Evolutionary conservation across 2,329 filamentous ascomycete genomes (phyloP).

Genomic region (Aspergillus carbonarius): DNA sequence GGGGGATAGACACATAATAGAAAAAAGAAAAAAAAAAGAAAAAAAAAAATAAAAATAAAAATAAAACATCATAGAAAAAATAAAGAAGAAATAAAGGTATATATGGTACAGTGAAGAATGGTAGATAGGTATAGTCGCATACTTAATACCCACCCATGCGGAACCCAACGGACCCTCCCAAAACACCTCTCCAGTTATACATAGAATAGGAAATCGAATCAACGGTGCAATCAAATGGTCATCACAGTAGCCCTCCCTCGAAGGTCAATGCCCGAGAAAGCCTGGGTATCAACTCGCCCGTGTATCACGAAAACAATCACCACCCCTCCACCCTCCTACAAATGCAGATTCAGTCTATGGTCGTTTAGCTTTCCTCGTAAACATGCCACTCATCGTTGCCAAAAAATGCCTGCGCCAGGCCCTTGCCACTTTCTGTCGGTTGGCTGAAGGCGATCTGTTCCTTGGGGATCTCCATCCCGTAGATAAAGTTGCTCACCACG

Average conservation of each 20-base stretch:
- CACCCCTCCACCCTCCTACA: not conserved
- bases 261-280: conserved; percentile 18
- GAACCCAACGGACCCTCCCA: conserved; percentile 8
- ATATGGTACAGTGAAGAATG: conserved; percentile 15
- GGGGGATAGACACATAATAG: too few species aligned
- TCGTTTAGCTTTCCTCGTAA: conserved; percentile 49
- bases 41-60: not conserved
- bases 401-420: conserved; percentile 59
- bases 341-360: not conserved
- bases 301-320: conserved; percentile 15
- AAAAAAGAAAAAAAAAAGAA: conserved; percentile 6
- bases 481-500: conserved; percentile 56
- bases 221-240: conserved; percentile 15
- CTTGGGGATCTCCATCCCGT: conserved; percentile 56
- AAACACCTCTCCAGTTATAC: conserved; percentile 21
- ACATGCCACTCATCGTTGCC: conserved; percentile 60
- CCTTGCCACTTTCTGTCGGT: conserved; percentile 62
- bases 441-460: conserved; percentile 63
- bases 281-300: conserved; percentile 27
- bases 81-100: not conserved
- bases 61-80: too few species aligned
- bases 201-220: conserved; percentile 11
- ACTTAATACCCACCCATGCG: not conserved
- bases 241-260: conserved; percentile 20
- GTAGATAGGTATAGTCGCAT: conserved; percentile 1